Evolutionary conservation across 2,329 filamentous ascomycete genomes (phyloP).

Genomic region (Proliferodiscus dingleyae): DNA sequence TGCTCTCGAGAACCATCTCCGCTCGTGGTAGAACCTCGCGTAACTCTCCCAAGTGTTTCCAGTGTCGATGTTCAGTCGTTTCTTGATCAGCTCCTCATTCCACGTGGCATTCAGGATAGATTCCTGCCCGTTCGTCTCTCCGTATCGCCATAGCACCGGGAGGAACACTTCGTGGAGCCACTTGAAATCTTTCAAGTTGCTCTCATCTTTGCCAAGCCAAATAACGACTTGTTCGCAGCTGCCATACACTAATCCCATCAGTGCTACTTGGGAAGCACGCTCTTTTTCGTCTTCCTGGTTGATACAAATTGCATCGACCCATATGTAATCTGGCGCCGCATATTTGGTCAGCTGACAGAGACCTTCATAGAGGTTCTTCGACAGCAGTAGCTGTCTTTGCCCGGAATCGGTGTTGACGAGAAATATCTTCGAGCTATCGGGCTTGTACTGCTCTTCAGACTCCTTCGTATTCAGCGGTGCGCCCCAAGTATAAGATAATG

Average conservation of each 20-base stretch:
- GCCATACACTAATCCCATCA: slow-evolving; percentile 9
- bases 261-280: slow-evolving; percentile 5
- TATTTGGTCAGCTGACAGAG: slow-evolving; percentile 3
- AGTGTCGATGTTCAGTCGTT: slow-evolving; percentile 4
- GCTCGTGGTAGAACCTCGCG: slow-evolving; percentile 5
- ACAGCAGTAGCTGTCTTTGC: neutral
- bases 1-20: slow-evolving; percentile 7
- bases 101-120: slow-evolving; percentile 5
- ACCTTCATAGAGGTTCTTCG: slow-evolving; percentile 7
- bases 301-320: neutral
- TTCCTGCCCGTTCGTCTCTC: neutral
- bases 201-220: slow-evolving; percentile 11
- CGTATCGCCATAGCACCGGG: slow-evolving; percentile 3
- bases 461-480: slow-evolving; percentile 4
- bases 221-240: slow-evolving; percentile 3
- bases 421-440: slow-evolving; percentile 1
- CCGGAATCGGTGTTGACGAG: slow-evolving; percentile 1
- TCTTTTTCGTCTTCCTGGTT: slow-evolving; percentile 9
- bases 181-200: slow-evolving; percentile 8
- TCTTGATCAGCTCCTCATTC: slow-evolving; percentile 2
- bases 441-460: slow-evolving; percentile 3
- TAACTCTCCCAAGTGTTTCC: slow-evolving; percentile 5
- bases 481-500: slow-evolving; percentile 7
- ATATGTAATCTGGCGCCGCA: slow-evolving; percentile 3
- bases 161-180: slow-evolving; percentile 6